Conservation (phyloP, 78 protist species). For the Planoprotostelium fungivorum region DNA sequence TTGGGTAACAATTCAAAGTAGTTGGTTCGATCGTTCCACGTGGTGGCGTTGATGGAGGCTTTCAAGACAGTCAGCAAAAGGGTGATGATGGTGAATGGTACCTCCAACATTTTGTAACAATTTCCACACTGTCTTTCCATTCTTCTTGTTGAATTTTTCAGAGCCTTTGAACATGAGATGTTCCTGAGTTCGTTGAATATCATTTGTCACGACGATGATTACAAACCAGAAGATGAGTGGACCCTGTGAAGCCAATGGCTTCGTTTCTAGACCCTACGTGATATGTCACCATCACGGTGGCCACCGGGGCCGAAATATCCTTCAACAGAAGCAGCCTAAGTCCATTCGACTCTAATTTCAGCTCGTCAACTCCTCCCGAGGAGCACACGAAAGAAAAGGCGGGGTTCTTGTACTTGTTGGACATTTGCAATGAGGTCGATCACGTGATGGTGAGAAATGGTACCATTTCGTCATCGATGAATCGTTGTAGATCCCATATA, state of each 20-base stretch:
- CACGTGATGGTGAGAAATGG: too few relatives aligned
- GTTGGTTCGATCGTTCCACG: slow-evolving; percentile 13
- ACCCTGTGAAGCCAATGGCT: slow-evolving; percentile 8
- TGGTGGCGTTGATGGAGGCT: slow-evolving; percentile 9
- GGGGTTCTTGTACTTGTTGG: not conserved
- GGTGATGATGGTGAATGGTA: too few relatives aligned
- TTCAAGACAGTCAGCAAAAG: too few relatives aligned
- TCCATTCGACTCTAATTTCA: not conserved
- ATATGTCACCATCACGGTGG: slow-evolving; percentile 2
- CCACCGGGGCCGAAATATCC: not conserved
- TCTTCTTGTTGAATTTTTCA: slow-evolving; percentile 8
- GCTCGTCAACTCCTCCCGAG: not conserved
- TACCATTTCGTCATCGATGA: too few relatives aligned
- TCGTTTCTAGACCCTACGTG: slow-evolving; percentile 5
- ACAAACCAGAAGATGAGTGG: not conserved
- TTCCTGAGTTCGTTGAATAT: not conserved
- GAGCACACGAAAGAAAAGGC: not conserved
- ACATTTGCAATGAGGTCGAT: too few relatives aligned
- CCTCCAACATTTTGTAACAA: not conserved
- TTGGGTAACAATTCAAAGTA: slow-evolving; percentile 1
- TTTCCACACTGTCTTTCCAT: slow-evolving; percentile 4
- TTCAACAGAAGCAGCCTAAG: not conserved
- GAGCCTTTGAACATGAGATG: slow-evolving; percentile 16
- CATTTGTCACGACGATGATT: not conserved
- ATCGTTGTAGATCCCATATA: too few relatives aligned